phyloP scores from a whole-genome alignment of 305 asterid genomes.

The Nicotiana rustica region DNA sequence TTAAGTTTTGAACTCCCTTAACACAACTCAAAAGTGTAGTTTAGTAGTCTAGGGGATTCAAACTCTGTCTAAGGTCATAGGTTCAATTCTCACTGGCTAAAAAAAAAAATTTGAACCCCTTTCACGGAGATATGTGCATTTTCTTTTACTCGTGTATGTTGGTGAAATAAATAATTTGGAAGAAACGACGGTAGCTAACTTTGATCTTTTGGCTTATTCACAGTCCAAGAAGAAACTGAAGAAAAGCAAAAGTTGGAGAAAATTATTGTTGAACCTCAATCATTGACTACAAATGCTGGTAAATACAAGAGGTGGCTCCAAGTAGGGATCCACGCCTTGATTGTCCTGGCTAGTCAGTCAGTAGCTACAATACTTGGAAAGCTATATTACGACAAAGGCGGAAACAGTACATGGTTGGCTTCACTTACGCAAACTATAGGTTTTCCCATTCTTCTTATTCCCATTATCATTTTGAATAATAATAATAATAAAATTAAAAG shows the following conservation, averaged over 20 bases:
- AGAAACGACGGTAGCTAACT: not conserved
- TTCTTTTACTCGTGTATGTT: not conserved
- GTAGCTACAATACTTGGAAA: slow-evolving; percentile 38
- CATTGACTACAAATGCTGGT: not conserved
- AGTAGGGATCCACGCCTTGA: slow-evolving; percentile 20
- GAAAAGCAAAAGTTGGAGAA: not conserved
- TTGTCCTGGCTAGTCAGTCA: slow-evolving; percentile 39
- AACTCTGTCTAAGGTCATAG: too few relatives aligned
- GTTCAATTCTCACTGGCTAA: too few relatives aligned
- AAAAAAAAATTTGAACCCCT: too few relatives aligned
- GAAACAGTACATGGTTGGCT: slow-evolving; percentile 40
- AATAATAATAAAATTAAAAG: not conserved
- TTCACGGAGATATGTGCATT: too few relatives aligned
- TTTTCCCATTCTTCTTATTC: slow-evolving; percentile 35
- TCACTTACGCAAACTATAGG: slow-evolving; percentile 38
- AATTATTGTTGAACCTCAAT: not conserved
- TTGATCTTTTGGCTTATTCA: not conserved
- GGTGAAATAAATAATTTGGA: not conserved
- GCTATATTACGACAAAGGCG: slow-evolving; percentile 41
- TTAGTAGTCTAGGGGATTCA: too few relatives aligned
- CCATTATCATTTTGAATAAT: not conserved
- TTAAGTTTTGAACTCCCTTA: too few relatives aligned
- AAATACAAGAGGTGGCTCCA: slow-evolving; percentile 31
- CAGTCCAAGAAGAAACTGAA: slow-evolving; percentile 21
- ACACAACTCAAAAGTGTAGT: too few relatives aligned